Evolutionary conservation across 2,329 filamentous ascomycete species (phyloP), one percentile per base, ranked within the genome.

Genomic region (Ploettnerulaceae sp.): DNA sequence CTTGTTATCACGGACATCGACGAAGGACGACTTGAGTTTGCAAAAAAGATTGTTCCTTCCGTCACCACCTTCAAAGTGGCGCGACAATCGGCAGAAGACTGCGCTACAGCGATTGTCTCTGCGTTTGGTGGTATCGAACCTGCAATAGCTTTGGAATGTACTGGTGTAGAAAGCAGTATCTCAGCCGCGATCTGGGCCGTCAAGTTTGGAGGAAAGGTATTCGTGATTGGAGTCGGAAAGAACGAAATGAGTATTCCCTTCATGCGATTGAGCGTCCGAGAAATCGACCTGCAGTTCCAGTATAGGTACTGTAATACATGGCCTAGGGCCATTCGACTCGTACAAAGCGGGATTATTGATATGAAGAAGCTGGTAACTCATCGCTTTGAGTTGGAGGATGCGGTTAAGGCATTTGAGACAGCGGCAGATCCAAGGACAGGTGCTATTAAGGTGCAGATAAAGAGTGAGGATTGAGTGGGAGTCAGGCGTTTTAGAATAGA

Each of bases 371-470:
- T 97, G 51, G 89, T 96, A 26, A 96, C 91, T 31, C 91, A 97
- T 72, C 77, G 88, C 14, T 96, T 85, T 70, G 72, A 76, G 55
- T 70, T 97, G 28, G 90, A 95, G 70, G 84, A 97, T 64, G 89
- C 90, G 0, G 68, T 93, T 21, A 79, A 91, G 69, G 91, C 91
- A 6, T 97, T 97, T 67, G 81, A 89, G 71, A 93, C 87, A 31
- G 89, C 90, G 15, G 81, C 86, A 7, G 82, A 96, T 68, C 84
- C 89, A 29, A 89, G 85, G 74, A 95, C 86, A 41, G 90, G 91
- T 5, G 89, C 90, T n/a, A 96, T 97, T 69, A 97, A 97, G 76
- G 90, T 96, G 51, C 86, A 89, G 76, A 96, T 96, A 62, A 88
- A 90, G 73, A 89, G 79, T 61, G 61, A 64, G 25, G 55, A 61